These are phyloP conservation scores for Diplodia scrobiculata DNA, from an alignment of 2,329 filamentous ascomycete species.

Conservation along the genomic window DNA sequence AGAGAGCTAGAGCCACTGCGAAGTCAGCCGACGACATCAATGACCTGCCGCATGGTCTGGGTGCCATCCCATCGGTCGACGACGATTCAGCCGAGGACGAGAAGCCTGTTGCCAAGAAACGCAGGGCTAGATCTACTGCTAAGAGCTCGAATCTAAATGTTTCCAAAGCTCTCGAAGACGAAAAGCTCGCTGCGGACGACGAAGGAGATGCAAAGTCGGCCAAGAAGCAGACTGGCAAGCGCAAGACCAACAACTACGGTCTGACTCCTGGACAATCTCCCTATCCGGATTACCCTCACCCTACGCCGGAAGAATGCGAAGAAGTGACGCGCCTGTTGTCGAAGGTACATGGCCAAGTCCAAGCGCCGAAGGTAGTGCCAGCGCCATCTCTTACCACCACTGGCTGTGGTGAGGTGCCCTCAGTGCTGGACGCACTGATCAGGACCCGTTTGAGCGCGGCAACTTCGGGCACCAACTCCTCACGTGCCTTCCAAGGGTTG, in stretches of 20 bases:
- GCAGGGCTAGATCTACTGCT: slow-evolving; percentile 24
- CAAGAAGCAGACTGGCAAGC: slow-evolving; percentile 39
- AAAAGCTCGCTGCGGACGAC: slow-evolving; percentile 34
- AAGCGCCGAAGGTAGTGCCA: slow-evolving; percentile 67
- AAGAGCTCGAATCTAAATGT: slow-evolving; percentile 31
- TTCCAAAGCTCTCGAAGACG: slow-evolving; percentile 30
- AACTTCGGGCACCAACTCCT: slow-evolving; percentile 63
- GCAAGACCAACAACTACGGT: slow-evolving; percentile 47
- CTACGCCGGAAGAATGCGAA: slow-evolving; percentile 69
- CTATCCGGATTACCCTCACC: slow-evolving; percentile 67
- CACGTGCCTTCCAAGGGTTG: slow-evolving; percentile 66
- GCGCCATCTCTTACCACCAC: slow-evolving; percentile 69
- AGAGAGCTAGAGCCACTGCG: slow-evolving; percentile 43
- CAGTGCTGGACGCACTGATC: slow-evolving; percentile 65
- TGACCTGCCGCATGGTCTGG: slow-evolving; percentile 61
- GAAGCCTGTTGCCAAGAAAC: slow-evolving; percentile 2
- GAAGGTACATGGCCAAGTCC: slow-evolving; percentile 65
- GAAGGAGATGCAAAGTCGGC: slow-evolving; percentile 27
- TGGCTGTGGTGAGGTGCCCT: slow-evolving; percentile 69
- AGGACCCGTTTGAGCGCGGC: slow-evolving; percentile 64
- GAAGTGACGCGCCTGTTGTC: slow-evolving; percentile 68
- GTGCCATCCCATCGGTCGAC: slow-evolving; percentile 36
- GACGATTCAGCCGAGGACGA: slow-evolving; percentile 11
- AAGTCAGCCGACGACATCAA: slow-evolving; percentile 48
- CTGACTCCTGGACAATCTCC: slow-evolving; percentile 59